These are phyloP conservation scores for Penicillium italicum DNA, from an alignment of 2,329 filamentous ascomycete genomes.

Conservation along the genomic window DNA sequence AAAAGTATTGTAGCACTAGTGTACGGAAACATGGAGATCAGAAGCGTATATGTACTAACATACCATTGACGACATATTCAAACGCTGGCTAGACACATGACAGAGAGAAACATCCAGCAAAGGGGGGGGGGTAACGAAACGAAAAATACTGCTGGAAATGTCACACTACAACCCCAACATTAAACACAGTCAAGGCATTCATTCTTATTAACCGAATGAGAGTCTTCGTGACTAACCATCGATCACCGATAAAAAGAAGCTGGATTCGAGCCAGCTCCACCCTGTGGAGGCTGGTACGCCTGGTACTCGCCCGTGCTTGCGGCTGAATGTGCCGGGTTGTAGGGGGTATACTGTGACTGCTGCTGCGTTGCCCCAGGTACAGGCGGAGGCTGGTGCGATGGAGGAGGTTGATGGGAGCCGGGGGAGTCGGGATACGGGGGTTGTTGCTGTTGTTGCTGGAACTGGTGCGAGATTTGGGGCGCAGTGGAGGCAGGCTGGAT, in stretches of 20 bases:
- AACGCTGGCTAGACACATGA: constrained; percentile 14
- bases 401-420: constrained; percentile 29
- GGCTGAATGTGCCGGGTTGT: constrained; percentile 24
- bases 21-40: not conserved
- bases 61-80: constrained; percentile 9
- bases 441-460: constrained; percentile 27
- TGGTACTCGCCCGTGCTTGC: constrained; percentile 33
- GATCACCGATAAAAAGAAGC: constrained; percentile 39
- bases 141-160: not conserved
- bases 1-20: no score
- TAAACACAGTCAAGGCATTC: constrained; percentile 1
- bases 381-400: constrained; percentile 36
- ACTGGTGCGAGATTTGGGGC: constrained; percentile 16
- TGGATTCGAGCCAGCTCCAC: constrained; percentile 35
- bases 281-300: constrained; percentile 37
- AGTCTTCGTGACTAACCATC: not conserved
- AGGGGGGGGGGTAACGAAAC: not conserved
- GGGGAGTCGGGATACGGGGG: constrained; percentile 34
- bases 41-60: constrained; percentile 17
- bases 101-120: constrained; percentile 9
- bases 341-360: constrained; percentile 33
- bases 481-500: constrained; percentile 16
- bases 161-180: not conserved
- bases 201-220: not conserved
- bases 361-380: constrained; percentile 32